A percentile compares a stretch with the other conserved stretches of the same genome.
phyloP scores from a whole-genome alignment of 2,329 filamentous ascomycete species.

The Parastagonospora avenae region DNA sequence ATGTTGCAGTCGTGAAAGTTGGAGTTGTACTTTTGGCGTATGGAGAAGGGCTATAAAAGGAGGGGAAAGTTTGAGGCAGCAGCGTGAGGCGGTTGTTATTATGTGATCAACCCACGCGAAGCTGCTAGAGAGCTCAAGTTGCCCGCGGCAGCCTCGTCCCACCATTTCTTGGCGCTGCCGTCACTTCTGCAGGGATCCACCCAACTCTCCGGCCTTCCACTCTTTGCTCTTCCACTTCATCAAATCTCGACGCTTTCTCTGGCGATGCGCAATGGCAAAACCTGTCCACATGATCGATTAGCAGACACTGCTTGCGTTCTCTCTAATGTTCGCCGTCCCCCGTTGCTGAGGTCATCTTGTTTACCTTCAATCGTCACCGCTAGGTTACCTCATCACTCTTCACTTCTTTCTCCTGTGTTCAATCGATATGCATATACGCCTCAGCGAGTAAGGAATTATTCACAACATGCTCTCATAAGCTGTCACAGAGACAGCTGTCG shows the following conservation, averaged over 20 bases:
- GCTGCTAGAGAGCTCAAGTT: conserved; percentile 26
- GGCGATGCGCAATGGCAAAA: background rate
- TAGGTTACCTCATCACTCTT: too few species aligned
- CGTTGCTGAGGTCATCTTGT: too few species aligned
- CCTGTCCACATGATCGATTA: too few species aligned
- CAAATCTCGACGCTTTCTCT: background rate
- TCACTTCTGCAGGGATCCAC: conserved; percentile 2
- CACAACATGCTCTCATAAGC: too few species aligned
- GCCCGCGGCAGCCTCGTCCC: conserved; percentile 11
- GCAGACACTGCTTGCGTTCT: too few species aligned
- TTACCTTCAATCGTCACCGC: too few species aligned
- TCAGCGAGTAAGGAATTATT: too few species aligned
- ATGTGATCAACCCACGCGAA: conserved; percentile 24
- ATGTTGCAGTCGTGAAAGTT: background rate
- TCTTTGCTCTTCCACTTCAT: background rate
- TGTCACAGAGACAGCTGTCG: too few species aligned
- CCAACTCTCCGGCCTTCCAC: background rate
- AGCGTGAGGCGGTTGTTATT: conserved; percentile 11
- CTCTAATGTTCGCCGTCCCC: too few species aligned
- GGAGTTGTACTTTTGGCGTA: background rate
- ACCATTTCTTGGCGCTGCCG: conserved; percentile 18
- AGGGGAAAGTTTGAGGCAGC: conserved; percentile 9
- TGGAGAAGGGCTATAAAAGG: background rate
- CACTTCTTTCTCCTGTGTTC: too few species aligned
- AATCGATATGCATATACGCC: too few species aligned